A percentile compares a stretch with the other conserved stretches of the same genome.
Conservation (phyloP, 2,329 filamentous ascomycete genomes). For the Cytospora piceae region DNA sequence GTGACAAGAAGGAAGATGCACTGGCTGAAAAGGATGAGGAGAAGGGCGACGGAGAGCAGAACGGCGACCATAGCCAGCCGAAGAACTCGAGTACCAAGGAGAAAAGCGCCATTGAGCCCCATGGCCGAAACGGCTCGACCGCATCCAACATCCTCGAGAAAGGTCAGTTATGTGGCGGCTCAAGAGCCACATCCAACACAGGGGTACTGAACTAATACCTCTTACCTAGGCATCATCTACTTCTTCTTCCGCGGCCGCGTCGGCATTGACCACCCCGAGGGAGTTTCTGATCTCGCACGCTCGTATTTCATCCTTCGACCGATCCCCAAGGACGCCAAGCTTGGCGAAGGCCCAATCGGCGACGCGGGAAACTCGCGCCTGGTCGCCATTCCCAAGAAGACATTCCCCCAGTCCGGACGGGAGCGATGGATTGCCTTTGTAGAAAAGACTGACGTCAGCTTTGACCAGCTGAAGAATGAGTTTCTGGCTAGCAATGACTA, state of each 20-base stretch:
- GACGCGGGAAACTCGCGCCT: conserved; percentile 68
- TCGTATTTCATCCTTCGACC: conserved; percentile 81
- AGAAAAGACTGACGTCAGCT: conserved; percentile 69
- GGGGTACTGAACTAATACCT: not conserved
- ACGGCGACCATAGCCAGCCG: conserved; percentile 28
- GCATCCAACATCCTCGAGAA: conserved; percentile 74
- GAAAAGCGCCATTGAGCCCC: conserved; percentile 37
- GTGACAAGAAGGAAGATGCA: conserved; percentile 30
- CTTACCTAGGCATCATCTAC: conserved; percentile 72
- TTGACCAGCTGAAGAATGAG: conserved; percentile 71
- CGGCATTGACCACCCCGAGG: conserved; percentile 69
- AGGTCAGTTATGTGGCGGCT: conserved; percentile 15
- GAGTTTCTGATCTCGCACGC: conserved; percentile 73
- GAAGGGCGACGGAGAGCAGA: conserved; percentile 31
- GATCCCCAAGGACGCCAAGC: conserved; percentile 68
- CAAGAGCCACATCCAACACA: not conserved
- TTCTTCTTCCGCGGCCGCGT: conserved; percentile 87
- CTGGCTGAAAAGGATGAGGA: conserved; percentile 33
- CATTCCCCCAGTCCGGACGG: conserved; percentile 67
- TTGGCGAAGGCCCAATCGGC: conserved; percentile 55
- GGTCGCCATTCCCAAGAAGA: conserved; percentile 82
- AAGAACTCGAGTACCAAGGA: conserved; percentile 28
- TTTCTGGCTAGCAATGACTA: conserved; percentile 72
- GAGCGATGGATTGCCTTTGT: conserved; percentile 84
- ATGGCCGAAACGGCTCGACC: conserved; percentile 40